Evolutionary conservation across 2,329 filamentous ascomycete genomes (phyloP).

Genomic region (Helotiales sp.): DNA sequence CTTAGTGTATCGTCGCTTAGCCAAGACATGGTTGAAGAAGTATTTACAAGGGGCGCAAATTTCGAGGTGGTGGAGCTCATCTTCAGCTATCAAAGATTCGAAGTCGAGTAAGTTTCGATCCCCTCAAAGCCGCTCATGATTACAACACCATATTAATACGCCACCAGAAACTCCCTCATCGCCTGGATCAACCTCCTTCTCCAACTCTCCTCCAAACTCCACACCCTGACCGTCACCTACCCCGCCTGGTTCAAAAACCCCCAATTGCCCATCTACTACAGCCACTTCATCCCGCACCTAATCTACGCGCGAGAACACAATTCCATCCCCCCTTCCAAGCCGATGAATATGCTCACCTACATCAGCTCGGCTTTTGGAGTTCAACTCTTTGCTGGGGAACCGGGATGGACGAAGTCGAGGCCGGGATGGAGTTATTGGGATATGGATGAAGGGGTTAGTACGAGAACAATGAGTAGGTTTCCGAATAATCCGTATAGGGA

Average conservation of each 20-base stretch:
- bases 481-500: neutral
- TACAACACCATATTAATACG: too few relatives aligned
- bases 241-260: neutral
- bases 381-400: neutral
- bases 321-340: neutral
- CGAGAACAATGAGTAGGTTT: neutral
- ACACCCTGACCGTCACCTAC: neutral
- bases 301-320: neutral
- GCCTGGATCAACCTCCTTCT: neutral
- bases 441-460: neutral
- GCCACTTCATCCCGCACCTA: neutral
- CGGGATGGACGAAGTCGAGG: neutral
- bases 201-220: neutral
- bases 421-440: neutral
- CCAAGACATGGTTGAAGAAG: too few relatives aligned
- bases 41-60: too few relatives aligned
- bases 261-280: neutral
- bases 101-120: too few relatives aligned
- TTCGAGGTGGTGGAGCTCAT: too few relatives aligned
- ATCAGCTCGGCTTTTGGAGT: neutral
- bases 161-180: neutral
- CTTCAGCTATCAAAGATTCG: too few relatives aligned
- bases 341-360: neutral
- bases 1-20: neutral
- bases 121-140: too few relatives aligned